Evolutionary conservation across 768 basidiomycete species (phyloP).

Genomic region (Cystobasidium tubakii): DNA sequence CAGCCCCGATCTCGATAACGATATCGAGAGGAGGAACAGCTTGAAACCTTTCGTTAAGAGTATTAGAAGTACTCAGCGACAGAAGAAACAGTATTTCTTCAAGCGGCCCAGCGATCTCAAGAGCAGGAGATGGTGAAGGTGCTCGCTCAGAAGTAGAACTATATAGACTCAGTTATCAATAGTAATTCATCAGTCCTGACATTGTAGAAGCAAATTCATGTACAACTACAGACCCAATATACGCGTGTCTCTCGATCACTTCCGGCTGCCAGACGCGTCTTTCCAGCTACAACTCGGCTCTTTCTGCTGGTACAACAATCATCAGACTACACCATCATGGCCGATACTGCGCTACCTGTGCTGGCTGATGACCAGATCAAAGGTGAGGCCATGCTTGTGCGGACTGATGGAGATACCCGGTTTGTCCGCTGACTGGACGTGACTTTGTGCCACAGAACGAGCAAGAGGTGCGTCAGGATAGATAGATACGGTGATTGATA

Average conservation of each 20-base stretch:
- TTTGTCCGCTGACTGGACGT: slow-evolving; percentile 24
- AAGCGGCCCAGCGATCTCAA: slow-evolving; percentile 21
- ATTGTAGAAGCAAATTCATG: background rate
- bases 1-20: slow-evolving; percentile 17
- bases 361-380: slow-evolving; percentile 43
- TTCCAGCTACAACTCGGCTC: background rate
- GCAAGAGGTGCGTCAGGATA: slow-evolving; percentile 21
- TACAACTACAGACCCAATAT: background rate
- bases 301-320: background rate
- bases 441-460: slow-evolving; percentile 22
- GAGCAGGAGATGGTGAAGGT: slow-evolving; percentile 6
- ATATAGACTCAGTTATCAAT: background rate
- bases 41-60: slow-evolving; percentile 36
- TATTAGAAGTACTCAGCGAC: slow-evolving; percentile 12
- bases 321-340: background rate
- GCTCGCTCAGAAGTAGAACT: too few relatives aligned
- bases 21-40: slow-evolving; percentile 19
- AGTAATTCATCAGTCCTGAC: background rate
- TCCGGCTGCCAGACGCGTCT: background rate
- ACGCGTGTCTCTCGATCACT: slow-evolving; percentile 7
- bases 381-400: slow-evolving; percentile 6
- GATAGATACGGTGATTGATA: background rate
- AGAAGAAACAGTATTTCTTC: slow-evolving; percentile 35
- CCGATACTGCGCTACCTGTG: slow-evolving; percentile 5
- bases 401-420: background rate